phyloP scores from a whole-genome alignment of 257 asterid genomes.

The Primulina huaijiensis region DNA sequence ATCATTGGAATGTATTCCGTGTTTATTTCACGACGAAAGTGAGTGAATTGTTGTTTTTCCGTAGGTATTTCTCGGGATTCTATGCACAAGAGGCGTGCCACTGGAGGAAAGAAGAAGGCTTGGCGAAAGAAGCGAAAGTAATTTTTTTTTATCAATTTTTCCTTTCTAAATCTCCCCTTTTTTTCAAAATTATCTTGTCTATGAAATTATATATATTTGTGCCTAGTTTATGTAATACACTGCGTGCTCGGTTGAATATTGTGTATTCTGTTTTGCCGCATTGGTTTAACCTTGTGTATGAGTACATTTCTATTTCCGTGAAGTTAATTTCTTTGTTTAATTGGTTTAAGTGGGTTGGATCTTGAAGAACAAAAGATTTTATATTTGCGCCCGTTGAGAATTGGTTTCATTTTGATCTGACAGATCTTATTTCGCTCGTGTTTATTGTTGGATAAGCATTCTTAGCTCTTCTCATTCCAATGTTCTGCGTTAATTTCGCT shows the following conservation, averaged over 20 bases:
- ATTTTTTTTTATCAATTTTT: neutral
- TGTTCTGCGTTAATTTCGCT: neutral
- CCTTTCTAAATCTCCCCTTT: neutral
- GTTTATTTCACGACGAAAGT: neutral
- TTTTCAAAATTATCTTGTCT: too few species aligned
- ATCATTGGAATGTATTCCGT: neutral
- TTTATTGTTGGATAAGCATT: neutral
- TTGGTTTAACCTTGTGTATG: neutral
- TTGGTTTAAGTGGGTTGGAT: neutral
- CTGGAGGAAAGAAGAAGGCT: constrained; percentile 49
- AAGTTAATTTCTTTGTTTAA: neutral
- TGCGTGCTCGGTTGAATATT: neutral
- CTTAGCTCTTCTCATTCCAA: too few species aligned
- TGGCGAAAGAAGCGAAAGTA: constrained; percentile 58
- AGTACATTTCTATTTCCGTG: too few species aligned
- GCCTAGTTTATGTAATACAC: too few species aligned
- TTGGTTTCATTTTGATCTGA: neutral
- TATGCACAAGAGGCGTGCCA: constrained; percentile 54
- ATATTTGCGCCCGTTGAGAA: neutral
- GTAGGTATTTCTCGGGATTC: constrained; percentile 49
- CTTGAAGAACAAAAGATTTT: neutral
- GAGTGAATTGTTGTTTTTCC: neutral
- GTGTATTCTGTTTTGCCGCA: neutral
- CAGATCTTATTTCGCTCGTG: neutral
- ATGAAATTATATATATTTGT: neutral